Percentiles rank a stretch among this genome's conserved stretches.
These are phyloP conservation scores for Termitomyces sp. DNA, from an alignment of 768 basidiomycete genomes.

Conservation along the genomic window DNA sequence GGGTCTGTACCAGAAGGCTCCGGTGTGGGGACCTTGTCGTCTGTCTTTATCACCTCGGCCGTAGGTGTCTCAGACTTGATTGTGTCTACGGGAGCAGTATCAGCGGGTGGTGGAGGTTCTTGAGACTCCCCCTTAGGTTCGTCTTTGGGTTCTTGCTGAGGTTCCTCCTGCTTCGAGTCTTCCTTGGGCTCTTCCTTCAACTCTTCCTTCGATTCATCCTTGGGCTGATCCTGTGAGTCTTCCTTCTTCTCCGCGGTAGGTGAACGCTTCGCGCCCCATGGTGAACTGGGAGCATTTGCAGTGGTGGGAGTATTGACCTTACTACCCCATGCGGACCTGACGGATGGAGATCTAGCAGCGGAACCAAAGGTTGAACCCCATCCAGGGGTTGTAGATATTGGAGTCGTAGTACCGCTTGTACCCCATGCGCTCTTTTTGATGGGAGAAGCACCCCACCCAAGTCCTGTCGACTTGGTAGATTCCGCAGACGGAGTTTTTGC, in stretches of 20 bases:
- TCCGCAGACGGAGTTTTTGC: slow-evolving; percentile 5
- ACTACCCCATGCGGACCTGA: slow-evolving; percentile 7
- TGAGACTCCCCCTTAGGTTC: background rate
- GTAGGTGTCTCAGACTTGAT: background rate
- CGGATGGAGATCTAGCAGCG: slow-evolving; percentile 2
- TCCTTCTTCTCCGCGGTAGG: slow-evolving; percentile 1
- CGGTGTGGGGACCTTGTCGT: background rate
- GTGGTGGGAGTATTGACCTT: slow-evolving; percentile 8
- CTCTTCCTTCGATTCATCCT: background rate
- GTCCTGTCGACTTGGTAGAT: slow-evolving; percentile 1
- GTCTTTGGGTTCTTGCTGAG: background rate
- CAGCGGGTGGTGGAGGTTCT: background rate
- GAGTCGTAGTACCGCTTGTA: background rate
- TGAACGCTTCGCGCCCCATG: slow-evolving; percentile 11
- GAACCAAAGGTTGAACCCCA: slow-evolving; percentile 9
- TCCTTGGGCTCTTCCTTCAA: background rate
- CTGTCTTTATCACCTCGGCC: background rate
- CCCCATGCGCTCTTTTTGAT: slow-evolving; percentile 10
- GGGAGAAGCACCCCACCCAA: slow-evolving; percentile 7
- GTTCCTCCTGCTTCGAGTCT: no score
- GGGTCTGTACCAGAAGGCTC: background rate
- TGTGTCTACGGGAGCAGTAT: background rate
- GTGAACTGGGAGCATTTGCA: slow-evolving; percentile 3
- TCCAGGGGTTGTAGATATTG: background rate
- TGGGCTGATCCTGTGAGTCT: background rate